Evolutionary conservation across 139 green algal genomes (phyloP), one percentile per base, ranked within the genome.

Genomic region (Chlamydomonas asymmetrica): DNA sequence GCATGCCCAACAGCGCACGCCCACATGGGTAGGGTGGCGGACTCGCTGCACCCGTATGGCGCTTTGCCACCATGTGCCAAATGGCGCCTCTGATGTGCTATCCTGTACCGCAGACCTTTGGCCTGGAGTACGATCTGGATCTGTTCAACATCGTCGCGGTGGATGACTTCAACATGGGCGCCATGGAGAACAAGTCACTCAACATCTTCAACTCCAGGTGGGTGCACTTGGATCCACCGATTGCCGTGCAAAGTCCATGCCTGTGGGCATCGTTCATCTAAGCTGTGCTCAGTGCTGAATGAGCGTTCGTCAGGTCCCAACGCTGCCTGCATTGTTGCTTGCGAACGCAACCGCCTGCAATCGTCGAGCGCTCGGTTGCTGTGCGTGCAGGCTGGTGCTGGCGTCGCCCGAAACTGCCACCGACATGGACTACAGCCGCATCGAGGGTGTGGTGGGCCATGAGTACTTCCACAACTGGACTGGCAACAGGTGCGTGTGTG

Each of bases 121-220:
- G 96, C 0, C 89, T 97, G 57, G 95, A 99, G 85, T 99, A 99
- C 74, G 96, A 99, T 83, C 85, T 99, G 65, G 84, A 95, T 72
- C 78, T 97, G 45, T 97, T 97, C 91, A 96, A 96, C 85, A 95
- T 98, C 61, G 94, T 98, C 40, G 92, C 92, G 5, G 91, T 98
- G 57, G 90, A 96, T 69, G 90, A 98, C 82, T 99, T 99, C 90
- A 99, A 98, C 88, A 97, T 98, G 95, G 95, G 95, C 13, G 94
- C 93, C 35, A 98, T 98, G 95, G 95, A 99, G 88, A 99, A 99
- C 93, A 99, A 98, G 85, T 90, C 73, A 0, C 91, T 99, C n/a
- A 99, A 99, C 87, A 89, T 98, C 74, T 98, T 98, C 87, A 97
- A 97, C 88, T 89, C 77, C 37, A 73, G 73, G 70, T 85, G n/a